Evolutionary conservation across 352 stramenopile genomes (phyloP).

Genomic region (Phytophthora sp.): DNA sequence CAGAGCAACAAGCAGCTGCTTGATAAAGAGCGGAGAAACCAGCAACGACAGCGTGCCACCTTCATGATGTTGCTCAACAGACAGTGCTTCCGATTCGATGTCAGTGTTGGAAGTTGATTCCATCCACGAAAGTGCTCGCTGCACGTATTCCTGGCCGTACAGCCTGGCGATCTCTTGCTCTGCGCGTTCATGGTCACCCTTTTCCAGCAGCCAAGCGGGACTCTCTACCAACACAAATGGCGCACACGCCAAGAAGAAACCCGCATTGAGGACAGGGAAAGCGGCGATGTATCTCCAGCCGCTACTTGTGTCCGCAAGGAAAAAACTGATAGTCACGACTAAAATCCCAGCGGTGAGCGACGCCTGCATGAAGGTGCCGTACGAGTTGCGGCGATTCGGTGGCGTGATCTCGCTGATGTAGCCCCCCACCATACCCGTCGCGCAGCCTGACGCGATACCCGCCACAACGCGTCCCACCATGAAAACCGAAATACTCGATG

Average conservation of each 20-base stretch:
- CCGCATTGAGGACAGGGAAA: constrained; percentile 39
- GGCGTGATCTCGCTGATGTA: constrained; percentile 57
- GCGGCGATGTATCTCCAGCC: constrained; percentile 42
- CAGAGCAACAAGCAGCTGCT: constrained; percentile 50
- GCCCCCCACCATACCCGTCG: constrained; percentile 39
- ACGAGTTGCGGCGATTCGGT: constrained; percentile 36
- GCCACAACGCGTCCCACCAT: constrained; percentile 46
- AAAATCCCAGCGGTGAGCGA: constrained; percentile 43
- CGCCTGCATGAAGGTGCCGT: constrained; percentile 51
- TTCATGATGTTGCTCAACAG: constrained; percentile 17
- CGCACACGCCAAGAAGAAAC: constrained; percentile 33
- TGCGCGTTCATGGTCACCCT: constrained; percentile 26
- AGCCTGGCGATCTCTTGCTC: constrained; percentile 32
- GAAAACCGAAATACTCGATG: constrained; percentile 40
- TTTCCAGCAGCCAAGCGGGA: constrained; percentile 51
- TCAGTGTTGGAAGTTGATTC: constrained; percentile 12
- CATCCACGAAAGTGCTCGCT: constrained; percentile 37
- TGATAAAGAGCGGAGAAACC: constrained; percentile 34
- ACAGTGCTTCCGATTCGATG: constrained; percentile 9
- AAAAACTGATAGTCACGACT: constrained; percentile 49
- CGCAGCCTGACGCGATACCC: constrained; percentile 44
- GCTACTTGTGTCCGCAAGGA: constrained; percentile 32
- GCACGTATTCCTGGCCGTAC: constrained; percentile 35
- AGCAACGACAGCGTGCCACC: constrained; percentile 14
- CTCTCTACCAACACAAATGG: constrained; percentile 45